These are phyloP conservation scores for Sporothrix globosa DNA, from an alignment of 2,329 filamentous ascomycete species.

Conservation along the genomic window DNA sequence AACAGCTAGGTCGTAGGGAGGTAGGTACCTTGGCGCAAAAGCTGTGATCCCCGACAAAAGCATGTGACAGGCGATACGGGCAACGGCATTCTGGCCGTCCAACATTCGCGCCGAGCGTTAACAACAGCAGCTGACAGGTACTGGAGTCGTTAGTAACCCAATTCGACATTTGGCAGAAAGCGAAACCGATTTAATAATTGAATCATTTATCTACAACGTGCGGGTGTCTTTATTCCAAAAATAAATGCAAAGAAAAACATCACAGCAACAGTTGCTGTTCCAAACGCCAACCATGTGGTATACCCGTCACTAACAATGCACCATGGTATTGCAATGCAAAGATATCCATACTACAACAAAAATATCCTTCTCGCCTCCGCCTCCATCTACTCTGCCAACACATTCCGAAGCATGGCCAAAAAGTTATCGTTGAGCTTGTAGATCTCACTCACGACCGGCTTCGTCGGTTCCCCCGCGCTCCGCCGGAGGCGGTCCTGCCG, in stretches of 20 bases:
- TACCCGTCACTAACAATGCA: background rate
- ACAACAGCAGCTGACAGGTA: conserved; percentile 4
- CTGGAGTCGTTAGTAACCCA: background rate
- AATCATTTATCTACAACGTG: background rate
- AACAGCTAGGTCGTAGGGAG: background rate
- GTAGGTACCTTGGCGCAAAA: conserved; percentile 18
- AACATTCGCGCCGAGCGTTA: conserved; percentile 9
- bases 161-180: background rate
- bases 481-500: conserved; percentile 78
- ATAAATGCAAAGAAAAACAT: background rate
- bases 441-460: conserved; percentile 78
- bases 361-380: background rate
- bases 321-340: background rate
- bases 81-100: background rate
- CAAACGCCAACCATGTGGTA: conserved; percentile 9
- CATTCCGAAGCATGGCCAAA: conserved; percentile 76
- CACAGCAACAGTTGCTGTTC: background rate
- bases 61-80: conserved; percentile 20
- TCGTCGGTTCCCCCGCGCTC: conserved; percentile 79
- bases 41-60: conserved; percentile 14
- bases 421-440: conserved; percentile 80
- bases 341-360: background rate
- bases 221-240: background rate
- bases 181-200: background rate
- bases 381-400: conserved; percentile 69